Percentiles rank a stretch among this genome's conserved stretches.
phyloP scores from a whole-genome alignment of 306 rosid species.

The Acacia melanoxylon region DNA sequence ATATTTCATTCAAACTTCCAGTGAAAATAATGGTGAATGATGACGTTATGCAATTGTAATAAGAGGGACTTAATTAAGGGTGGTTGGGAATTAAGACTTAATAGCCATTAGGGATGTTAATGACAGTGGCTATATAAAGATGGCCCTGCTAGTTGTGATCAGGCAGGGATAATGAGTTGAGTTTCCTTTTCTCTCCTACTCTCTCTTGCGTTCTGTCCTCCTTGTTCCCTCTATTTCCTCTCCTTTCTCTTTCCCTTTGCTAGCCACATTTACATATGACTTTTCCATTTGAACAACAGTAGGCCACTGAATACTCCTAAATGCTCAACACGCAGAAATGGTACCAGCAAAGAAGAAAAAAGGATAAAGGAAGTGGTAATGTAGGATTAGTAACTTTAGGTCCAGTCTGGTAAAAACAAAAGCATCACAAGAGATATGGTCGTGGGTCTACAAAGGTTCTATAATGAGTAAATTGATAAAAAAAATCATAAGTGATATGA shows the following conservation, averaged over 20 bases:
- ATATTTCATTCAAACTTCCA: not conserved
- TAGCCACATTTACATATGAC: not conserved
- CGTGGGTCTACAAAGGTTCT: not conserved
- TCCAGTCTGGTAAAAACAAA: not conserved
- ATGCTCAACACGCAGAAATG: not conserved
- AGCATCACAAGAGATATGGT: not conserved
- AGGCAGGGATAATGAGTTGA: not conserved
- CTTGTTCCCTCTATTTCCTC: not conserved
- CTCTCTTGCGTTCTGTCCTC: not conserved
- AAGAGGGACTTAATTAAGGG: not conserved
- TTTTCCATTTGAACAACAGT: not conserved
- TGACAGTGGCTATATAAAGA: not conserved
- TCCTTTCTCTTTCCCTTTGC: not conserved
- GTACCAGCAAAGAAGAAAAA: not conserved
- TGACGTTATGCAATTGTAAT: not conserved
- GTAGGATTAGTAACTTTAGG: not conserved
- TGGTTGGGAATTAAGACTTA: not conserved
- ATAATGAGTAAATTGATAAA: not conserved
- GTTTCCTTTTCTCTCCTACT: not conserved
- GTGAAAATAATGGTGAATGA: not conserved
- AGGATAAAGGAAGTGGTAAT: not conserved
- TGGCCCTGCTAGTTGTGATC: not conserved
- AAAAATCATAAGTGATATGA: not conserved
- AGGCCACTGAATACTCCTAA: not conserved
- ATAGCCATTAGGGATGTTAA: not conserved